phyloP scores from a whole-genome alignment of 2,329 filamentous ascomycete species.

The Neurospora sp. region DNA sequence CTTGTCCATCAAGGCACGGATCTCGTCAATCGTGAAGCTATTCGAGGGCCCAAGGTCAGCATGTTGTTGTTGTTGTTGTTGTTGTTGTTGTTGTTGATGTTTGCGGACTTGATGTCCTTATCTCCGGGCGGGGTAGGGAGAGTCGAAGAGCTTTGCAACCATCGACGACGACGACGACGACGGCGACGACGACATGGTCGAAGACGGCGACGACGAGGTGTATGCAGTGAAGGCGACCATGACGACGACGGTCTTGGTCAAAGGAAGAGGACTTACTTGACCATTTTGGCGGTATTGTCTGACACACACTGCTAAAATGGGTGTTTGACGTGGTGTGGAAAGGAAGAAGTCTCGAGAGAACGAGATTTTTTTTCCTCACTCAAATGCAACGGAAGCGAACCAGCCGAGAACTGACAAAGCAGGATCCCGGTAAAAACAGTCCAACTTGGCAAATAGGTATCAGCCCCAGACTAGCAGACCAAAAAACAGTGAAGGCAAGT shows the following conservation, averaged over 20 bases:
- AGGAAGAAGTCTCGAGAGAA: slow-evolving; percentile 11
- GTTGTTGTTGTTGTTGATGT: neutral
- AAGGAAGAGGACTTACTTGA: slow-evolving; percentile 71
- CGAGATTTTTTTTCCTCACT: slow-evolving; percentile 15
- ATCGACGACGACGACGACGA: neutral
- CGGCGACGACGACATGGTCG: slow-evolving; percentile 3
- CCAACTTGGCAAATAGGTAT: slow-evolving; percentile 7
- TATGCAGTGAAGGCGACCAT: neutral
- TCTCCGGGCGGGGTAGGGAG: slow-evolving; percentile 29
- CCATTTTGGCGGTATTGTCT: slow-evolving; percentile 87
- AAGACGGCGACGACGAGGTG: slow-evolving; percentile 2
- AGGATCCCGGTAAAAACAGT: slow-evolving; percentile 9
- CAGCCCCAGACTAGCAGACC: slow-evolving; percentile 17
- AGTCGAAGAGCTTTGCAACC: slow-evolving; percentile 3
- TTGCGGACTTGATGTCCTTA: slow-evolving; percentile 20
- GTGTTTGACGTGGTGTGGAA: slow-evolving; percentile 15
- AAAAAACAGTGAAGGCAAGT: slow-evolving; percentile 13
- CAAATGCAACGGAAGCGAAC: slow-evolving; percentile 4
- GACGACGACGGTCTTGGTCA: slow-evolving; percentile 2
- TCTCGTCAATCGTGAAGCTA: slow-evolving; percentile 98
- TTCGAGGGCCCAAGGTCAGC: slow-evolving; percentile 38
- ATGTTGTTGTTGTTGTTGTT: slow-evolving; percentile 2
- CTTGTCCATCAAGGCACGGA: slow-evolving; percentile 68
- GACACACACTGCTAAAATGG: slow-evolving; percentile 21
- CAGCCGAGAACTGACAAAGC: slow-evolving; percentile 10